phyloP scores from a whole-genome alignment of 805 yeast genomes.

The Cyberlindnera nakhonratchasimensis region DNA sequence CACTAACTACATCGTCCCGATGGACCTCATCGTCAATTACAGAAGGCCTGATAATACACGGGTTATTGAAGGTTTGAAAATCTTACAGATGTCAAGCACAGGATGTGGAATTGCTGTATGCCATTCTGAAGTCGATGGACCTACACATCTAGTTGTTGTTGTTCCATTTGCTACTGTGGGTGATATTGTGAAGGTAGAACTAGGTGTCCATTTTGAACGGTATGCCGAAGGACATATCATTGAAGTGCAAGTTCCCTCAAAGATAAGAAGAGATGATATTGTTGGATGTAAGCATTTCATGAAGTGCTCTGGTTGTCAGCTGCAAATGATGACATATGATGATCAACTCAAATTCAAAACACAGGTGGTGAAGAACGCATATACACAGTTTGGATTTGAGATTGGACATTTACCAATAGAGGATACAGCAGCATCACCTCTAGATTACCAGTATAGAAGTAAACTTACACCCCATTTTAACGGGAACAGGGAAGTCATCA shows the following conservation, averaged over 20 bases:
- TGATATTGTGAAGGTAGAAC: constrained; percentile 63
- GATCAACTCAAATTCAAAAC: constrained; percentile 70
- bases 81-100: constrained; percentile 49
- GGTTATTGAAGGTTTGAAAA: constrained; percentile 26
- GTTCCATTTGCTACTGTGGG: constrained; percentile 88
- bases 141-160: constrained; percentile 52
- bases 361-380: constrained; percentile 76
- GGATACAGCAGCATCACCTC: constrained; percentile 73
- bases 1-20: not conserved
- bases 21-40: constrained; percentile 8
- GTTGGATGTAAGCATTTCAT: constrained; percentile 74
- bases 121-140: constrained; percentile 45
- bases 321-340: constrained; percentile 70
- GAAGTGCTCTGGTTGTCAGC: constrained; percentile 91
- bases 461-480: constrained; percentile 95
- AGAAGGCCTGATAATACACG: constrained; percentile 6
- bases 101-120: constrained; percentile 83
- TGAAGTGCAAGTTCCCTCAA: constrained; percentile 41
- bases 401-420: constrained; percentile 45
- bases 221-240: constrained; percentile 74
- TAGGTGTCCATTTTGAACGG: constrained; percentile 69
- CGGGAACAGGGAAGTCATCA: constrained; percentile 54
- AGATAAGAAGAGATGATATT: constrained; percentile 48
- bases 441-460: constrained; percentile 73
- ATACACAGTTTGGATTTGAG: constrained; percentile 64